phyloP scores from a whole-genome alignment of 2,329 filamentous ascomycete genomes.

The Gyromitra esculenta region DNA sequence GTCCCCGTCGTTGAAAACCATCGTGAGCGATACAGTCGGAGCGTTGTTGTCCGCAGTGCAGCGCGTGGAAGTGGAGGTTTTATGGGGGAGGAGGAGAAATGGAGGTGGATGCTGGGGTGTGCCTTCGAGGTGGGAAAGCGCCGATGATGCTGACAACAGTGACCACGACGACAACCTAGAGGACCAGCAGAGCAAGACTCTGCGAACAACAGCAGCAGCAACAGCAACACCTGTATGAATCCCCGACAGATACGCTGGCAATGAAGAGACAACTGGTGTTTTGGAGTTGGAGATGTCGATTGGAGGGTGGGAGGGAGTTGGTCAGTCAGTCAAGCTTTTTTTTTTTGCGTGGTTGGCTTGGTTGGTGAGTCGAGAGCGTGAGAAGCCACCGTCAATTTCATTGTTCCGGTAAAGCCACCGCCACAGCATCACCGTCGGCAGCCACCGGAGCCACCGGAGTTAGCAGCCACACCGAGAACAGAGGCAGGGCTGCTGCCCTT shows the following conservation, averaged over 20 bases:
- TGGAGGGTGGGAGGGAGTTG: conserved; percentile 17
- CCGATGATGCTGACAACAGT: conserved; percentile 42
- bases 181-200: conserved; percentile 46
- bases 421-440: conserved; percentile 1
- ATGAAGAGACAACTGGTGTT: conserved; percentile 33
- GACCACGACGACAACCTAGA: conserved; percentile 43
- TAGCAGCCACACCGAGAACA: conserved; percentile 1
- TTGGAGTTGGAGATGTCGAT: conserved; percentile 6
- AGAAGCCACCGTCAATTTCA: conserved; percentile 35
- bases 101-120: conserved; percentile 27
- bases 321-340: conserved; percentile 7
- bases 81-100: conserved; percentile 36
- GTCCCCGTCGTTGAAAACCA: conserved; percentile 52
- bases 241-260: conserved; percentile 24
- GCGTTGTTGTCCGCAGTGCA: conserved; percentile 16
- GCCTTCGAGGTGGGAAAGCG: conserved; percentile 38
- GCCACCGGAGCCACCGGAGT: background rate
- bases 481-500: conserved; percentile 2
- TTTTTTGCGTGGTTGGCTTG: conserved; percentile 22
- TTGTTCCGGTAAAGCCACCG: conserved; percentile 39
- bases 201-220: conserved; percentile 32
- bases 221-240: conserved; percentile 1
- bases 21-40: conserved; percentile 38
- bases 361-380: conserved; percentile 31
- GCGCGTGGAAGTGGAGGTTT: conserved; percentile 22